phyloP scores from a whole-genome alignment of 192 early-diverging fungal species.

The Spizellomyces sp. region DNA sequence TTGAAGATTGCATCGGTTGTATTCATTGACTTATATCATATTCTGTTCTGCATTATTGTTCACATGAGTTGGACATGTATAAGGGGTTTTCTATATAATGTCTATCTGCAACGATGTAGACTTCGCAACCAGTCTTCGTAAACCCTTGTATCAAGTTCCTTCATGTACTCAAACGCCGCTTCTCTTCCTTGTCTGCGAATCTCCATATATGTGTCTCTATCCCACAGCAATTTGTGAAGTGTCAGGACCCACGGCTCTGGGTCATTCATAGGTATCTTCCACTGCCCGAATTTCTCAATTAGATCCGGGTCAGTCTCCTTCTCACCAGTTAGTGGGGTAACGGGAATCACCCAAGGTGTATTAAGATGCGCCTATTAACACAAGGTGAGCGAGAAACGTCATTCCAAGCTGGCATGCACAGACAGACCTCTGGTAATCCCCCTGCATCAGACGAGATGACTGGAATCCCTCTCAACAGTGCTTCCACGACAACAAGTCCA shows the following conservation, averaged over 20 bases:
- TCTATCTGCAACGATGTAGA: neutral
- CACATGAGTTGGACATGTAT: no score
- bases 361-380: conserved; percentile 19
- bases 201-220: conserved; percentile 11
- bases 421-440: conserved; percentile 25
- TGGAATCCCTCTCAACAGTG: conserved; percentile 28
- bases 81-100: no score
- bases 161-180: conserved; percentile 15
- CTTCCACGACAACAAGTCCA: conserved; percentile 34
- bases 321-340: conserved; percentile 20
- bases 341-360: conserved; percentile 27
- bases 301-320: conserved; percentile 24
- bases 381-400: neutral
- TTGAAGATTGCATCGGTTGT: no score
- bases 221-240: conserved; percentile 12
- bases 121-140: conserved; percentile 25
- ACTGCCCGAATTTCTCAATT: conserved; percentile 15
- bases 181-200: conserved; percentile 11
- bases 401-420: neutral
- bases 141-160: neutral
- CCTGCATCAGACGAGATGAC: conserved; percentile 34
- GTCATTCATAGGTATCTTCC: conserved; percentile 22
- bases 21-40: no score
- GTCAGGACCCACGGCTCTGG: conserved; percentile 22
- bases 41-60: no score